These are phyloP conservation scores for Prunus mongolica DNA, from an alignment of 306 rosid genomes.

Conservation along the genomic window DNA sequence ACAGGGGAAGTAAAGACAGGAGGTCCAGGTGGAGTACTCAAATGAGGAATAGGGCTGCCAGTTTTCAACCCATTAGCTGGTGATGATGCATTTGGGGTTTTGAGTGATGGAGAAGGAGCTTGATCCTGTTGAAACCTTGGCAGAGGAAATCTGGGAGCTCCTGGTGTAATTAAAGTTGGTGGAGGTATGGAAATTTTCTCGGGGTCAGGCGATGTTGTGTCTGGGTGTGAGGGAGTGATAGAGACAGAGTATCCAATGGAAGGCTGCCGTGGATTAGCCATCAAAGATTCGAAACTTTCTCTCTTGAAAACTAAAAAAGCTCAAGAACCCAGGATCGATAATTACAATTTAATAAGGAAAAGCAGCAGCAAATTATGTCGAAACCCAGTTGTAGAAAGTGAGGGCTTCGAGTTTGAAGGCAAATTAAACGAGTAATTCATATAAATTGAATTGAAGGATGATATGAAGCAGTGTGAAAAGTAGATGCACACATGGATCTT, in stretches of 20 bases:
- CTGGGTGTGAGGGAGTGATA: conserved; percentile 39
- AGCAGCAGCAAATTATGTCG: conserved; percentile 20
- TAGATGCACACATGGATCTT: conserved; percentile 25
- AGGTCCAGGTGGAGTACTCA: conserved; percentile 98
- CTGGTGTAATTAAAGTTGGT: conserved; percentile 38
- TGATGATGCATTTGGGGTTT: conserved; percentile 40
- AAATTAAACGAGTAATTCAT: not conserved
- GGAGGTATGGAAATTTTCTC: conserved; percentile 44
- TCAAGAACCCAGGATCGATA: conserved; percentile 34
- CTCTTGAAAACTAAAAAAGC: conserved; percentile 13
- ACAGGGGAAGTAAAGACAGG: conserved; percentile 92
- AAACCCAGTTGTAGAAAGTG: conserved; percentile 6
- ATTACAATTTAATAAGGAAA: conserved; percentile 24
- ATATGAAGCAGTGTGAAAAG: conserved; percentile 18
- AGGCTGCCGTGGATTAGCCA: conserved; percentile 72
- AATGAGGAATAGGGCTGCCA: conserved; percentile 67
- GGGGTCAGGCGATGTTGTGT: conserved; percentile 37
- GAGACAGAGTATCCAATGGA: conserved; percentile 48
- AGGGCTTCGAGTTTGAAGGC: not conserved
- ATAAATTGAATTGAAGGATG: conserved; percentile 5
- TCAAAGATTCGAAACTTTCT: conserved; percentile 23
- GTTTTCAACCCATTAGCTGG: conserved; percentile 63
- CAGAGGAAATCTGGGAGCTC: conserved; percentile 50
- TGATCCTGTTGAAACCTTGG: conserved; percentile 69
- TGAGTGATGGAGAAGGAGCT: conserved; percentile 43